phyloP scores from a whole-genome alignment of 2,329 filamentous ascomycete genomes.

The Penicillium sp. region DNA sequence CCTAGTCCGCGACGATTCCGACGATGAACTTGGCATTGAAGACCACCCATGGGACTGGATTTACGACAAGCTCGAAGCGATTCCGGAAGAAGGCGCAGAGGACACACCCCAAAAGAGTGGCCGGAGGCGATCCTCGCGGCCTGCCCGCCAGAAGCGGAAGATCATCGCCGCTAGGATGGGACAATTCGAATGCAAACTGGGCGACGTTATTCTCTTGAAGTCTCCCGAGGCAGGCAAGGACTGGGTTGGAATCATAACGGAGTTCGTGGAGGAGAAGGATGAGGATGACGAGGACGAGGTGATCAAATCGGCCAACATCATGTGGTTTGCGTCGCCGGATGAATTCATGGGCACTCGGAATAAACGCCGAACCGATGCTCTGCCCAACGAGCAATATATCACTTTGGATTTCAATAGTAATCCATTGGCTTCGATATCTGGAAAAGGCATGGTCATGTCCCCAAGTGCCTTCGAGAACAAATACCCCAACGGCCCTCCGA shows the following conservation, averaged over 20 bases:
- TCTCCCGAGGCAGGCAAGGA: conserved; percentile 83
- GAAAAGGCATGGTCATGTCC: conserved; percentile 81
- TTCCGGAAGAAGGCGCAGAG: conserved; percentile 18
- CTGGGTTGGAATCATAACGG: conserved; percentile 88
- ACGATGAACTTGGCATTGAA: conserved; percentile 78
- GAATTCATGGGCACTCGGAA: conserved; percentile 82
- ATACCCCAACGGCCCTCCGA: conserved; percentile 76
- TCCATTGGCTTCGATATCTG: conserved; percentile 84
- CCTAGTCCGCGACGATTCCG: conserved; percentile 74
- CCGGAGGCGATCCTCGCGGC: conserved; percentile 33
- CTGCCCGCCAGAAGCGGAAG: conserved; percentile 37
- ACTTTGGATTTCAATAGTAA: conserved; percentile 86
- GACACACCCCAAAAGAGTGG: conserved; percentile 23
- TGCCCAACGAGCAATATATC: conserved; percentile 90
- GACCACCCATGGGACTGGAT: conserved; percentile 81
- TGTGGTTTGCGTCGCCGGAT: conserved; percentile 89
- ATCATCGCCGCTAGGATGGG: conserved; percentile 86
- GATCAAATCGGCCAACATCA: conserved; percentile 77
- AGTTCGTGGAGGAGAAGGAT: conserved; percentile 74
- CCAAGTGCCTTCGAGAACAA: conserved; percentile 64
- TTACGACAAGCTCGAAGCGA: conserved; percentile 49
- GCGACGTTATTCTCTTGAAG: conserved; percentile 84
- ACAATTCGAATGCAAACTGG: conserved; percentile 74
- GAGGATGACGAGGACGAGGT: conserved; percentile 58
- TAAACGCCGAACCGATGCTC: conserved; percentile 78